Percentiles rank a stretch among this genome's conserved stretches.
Evolutionary conservation across 352 stramenopile species (phyloP).

Genomic region (Globisporangium cystogenes): DNA sequence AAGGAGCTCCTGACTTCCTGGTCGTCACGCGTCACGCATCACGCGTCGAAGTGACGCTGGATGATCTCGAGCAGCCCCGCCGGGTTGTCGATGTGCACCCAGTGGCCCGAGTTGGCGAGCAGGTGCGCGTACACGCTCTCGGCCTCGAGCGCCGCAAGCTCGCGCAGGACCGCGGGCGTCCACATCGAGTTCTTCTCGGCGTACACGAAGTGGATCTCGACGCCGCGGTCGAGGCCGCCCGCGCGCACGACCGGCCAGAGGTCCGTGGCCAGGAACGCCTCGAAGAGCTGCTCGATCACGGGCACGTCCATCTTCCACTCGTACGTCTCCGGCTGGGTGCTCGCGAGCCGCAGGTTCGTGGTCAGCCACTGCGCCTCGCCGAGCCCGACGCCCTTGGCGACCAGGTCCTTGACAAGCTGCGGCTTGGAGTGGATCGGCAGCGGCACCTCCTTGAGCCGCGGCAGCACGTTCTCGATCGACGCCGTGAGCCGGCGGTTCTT

Average conservation of each 20-base stretch:
- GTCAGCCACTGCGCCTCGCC: conserved; percentile 80
- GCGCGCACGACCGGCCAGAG: conserved; percentile 53
- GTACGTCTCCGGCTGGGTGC: conserved; percentile 49
- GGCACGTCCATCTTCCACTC: conserved; percentile 80
- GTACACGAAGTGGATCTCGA: conserved; percentile 73
- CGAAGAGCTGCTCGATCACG: conserved; percentile 70
- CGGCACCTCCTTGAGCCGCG: conserved; percentile 62
- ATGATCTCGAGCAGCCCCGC: conserved; percentile 65
- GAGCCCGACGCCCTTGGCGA: conserved; percentile 46
- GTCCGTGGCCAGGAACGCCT: conserved; percentile 59
- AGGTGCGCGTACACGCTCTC: conserved; percentile 59
- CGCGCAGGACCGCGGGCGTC: conserved; percentile 36
- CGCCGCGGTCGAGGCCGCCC: conserved; percentile 22
- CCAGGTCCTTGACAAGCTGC: conserved; percentile 57
- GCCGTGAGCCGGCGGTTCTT: conserved; percentile 48
- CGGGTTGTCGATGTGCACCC: conserved; percentile 85
- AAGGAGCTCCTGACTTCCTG: no score
- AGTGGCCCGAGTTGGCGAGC: conserved; percentile 71
- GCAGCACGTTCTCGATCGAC: conserved; percentile 72
- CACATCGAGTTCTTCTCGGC: conserved; percentile 77
- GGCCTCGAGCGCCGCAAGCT: conserved; percentile 37
- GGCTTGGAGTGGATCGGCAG: conserved; percentile 66
- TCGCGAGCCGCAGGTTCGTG: conserved; percentile 60
- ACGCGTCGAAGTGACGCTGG: conserved; percentile 22
- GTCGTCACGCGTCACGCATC: conserved; percentile 4